phyloP scores from a whole-genome alignment of 2,329 filamentous ascomycete species.

The Capronia americana region DNA sequence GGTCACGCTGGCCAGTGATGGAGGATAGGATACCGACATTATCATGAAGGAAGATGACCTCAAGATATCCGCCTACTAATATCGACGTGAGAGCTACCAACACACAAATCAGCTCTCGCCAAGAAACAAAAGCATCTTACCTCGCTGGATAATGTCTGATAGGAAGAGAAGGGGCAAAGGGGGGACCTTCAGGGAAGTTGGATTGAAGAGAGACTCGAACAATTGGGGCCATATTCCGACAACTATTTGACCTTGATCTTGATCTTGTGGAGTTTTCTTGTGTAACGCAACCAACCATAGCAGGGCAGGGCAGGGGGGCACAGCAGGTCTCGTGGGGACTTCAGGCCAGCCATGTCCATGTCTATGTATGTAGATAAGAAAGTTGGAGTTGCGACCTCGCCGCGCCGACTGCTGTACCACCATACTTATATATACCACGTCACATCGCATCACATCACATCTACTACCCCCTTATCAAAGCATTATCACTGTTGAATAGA shows the following conservation, averaged over 20 bases:
- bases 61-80: conserved; percentile 13
- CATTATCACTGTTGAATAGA: too few relatives aligned
- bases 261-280: conserved; percentile 1
- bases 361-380: conserved; percentile 1
- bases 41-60: conserved; percentile 8
- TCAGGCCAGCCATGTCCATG: not conserved
- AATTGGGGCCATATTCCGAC: not conserved
- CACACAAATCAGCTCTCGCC: not conserved
- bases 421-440: not conserved
- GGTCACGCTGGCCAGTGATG: not conserved
- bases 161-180: not conserved
- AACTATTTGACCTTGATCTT: not conserved
- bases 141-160: conserved; percentile 20
- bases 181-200: not conserved
- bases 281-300: conserved; percentile 2
- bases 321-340: not conserved
- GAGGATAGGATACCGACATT: conserved; percentile 1
- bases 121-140: conserved; percentile 12
- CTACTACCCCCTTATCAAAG: too few relatives aligned
- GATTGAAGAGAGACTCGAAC: conserved; percentile 1
- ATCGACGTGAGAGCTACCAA: not conserved
- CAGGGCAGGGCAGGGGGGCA: not conserved
- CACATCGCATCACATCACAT: too few relatives aligned
- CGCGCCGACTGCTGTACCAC: conserved; percentile 2
- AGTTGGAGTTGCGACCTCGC: not conserved